These are phyloP conservation scores for Yarrowia divulgata DNA, from an alignment of 805 yeast genomes.

Conservation along the genomic window DNA sequence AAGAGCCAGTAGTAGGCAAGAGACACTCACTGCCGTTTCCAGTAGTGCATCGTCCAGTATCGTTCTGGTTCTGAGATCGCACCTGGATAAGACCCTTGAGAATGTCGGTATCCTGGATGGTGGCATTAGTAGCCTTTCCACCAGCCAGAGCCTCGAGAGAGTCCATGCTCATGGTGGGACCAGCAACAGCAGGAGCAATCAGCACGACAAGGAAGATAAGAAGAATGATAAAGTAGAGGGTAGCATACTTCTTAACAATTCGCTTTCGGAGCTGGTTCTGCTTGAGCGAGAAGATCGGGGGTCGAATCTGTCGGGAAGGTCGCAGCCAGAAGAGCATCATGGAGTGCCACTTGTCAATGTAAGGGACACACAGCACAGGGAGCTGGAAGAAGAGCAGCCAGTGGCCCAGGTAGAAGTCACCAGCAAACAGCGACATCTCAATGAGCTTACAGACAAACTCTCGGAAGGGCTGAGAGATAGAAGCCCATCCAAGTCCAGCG, in stretches of 20 bases:
- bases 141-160: constrained; percentile 17
- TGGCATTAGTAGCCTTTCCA: not conserved
- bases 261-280: constrained; percentile 96
- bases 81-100: constrained; percentile 34
- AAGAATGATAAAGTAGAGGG: constrained; percentile 76
- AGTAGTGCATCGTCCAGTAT: constrained; percentile 26
- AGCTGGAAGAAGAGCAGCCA: constrained; percentile 83
- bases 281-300: constrained; percentile 95
- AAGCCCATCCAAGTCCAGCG: constrained; percentile 89
- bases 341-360: constrained; percentile 96
- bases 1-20: constrained; percentile 33
- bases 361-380: constrained; percentile 85
- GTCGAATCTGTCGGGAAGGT: constrained; percentile 95
- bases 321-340: constrained; percentile 98
- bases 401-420: constrained; percentile 95
- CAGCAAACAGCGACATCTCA: constrained; percentile 94
- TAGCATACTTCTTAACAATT: constrained; percentile 93
- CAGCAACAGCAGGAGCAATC: constrained; percentile 90
- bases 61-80: constrained; percentile 38
- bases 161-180: constrained; percentile 29
- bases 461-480: constrained; percentile 94
- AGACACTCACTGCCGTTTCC: constrained; percentile 11
- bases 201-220: constrained; percentile 75
- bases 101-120: not conserved
- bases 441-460: constrained; percentile 93